These are phyloP conservation scores for Filobasidium floriforme DNA, from an alignment of 768 basidiomycete genomes.

Conservation along the genomic window DNA sequence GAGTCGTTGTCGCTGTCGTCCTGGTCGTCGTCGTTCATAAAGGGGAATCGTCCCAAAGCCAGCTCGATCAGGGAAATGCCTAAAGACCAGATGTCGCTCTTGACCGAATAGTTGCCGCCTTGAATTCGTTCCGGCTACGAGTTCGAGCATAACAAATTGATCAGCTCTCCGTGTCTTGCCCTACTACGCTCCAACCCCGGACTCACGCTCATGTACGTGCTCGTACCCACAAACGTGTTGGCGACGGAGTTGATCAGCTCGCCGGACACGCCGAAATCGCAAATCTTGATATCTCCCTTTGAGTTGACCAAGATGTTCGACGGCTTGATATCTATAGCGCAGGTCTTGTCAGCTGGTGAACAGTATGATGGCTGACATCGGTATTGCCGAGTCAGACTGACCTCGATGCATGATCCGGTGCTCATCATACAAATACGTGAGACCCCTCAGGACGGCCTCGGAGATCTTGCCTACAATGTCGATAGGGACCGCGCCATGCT, in stretches of 20 bases:
- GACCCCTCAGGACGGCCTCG: slow-evolving; percentile 84
- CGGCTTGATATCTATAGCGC: slow-evolving; percentile 81
- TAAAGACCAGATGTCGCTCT: slow-evolving; percentile 98
- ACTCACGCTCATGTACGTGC: slow-evolving; percentile 95
- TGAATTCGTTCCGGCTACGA: slow-evolving; percentile 94
- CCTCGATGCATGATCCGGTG: slow-evolving; percentile 90
- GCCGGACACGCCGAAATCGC: slow-evolving; percentile 97
- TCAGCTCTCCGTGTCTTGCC: neutral
- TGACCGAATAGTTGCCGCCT: slow-evolving; percentile 95
- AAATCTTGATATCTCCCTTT: slow-evolving; percentile 92
- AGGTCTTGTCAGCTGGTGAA: slow-evolving; percentile 5
- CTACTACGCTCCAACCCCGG: neutral
- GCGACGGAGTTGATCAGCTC: slow-evolving; percentile 98
- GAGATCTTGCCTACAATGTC: slow-evolving; percentile 89
- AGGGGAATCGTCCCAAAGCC: slow-evolving; percentile 93
- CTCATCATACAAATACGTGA: slow-evolving; percentile 92
- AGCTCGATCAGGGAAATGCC: slow-evolving; percentile 96
- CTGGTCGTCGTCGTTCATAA: slow-evolving; percentile 50
- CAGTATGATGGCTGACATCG: neutral
- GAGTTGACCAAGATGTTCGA: slow-evolving; percentile 96
- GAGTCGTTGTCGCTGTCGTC: slow-evolving; percentile 26
- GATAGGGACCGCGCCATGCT: slow-evolving; percentile 85
- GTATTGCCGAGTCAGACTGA: slow-evolving; percentile 46
- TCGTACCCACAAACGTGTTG: slow-evolving; percentile 97
- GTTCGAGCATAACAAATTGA: slow-evolving; percentile 1